phyloP scores from a whole-genome alignment of 306 rosid species.

The Medicago arabica region DNA sequence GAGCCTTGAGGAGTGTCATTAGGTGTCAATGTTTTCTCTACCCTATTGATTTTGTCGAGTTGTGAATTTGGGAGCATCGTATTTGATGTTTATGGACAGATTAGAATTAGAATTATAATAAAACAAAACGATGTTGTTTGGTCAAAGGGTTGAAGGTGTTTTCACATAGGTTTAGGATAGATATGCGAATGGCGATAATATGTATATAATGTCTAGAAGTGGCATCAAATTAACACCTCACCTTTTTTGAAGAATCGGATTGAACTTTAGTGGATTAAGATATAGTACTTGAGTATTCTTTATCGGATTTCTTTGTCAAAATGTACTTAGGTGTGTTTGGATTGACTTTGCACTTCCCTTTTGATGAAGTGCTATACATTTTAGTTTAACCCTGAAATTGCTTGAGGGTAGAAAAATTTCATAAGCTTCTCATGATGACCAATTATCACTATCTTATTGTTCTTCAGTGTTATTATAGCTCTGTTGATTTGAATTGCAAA shows the following conservation, averaged over 20 bases:
- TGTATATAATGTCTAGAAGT: conserved; percentile 15
- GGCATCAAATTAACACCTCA: neutral
- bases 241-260: conserved; percentile 15
- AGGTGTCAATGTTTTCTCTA: conserved; percentile 7
- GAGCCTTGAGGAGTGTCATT: too few relatives aligned
- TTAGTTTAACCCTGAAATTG: conserved; percentile 10
- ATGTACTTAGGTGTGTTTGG: conserved; percentile 24
- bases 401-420: conserved; percentile 31
- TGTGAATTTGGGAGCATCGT: conserved; percentile 25
- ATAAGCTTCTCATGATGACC: neutral
- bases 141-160: conserved; percentile 13
- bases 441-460: conserved; percentile 26
- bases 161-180: conserved; percentile 15
- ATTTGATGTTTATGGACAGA: conserved; percentile 21
- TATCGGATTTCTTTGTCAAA: neutral
- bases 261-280: neutral
- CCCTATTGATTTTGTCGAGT: neutral
- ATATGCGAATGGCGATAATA: too few relatives aligned
- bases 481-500: too few relatives aligned
- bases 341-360: conserved; percentile 9
- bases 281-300: neutral
- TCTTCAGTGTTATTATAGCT: too few relatives aligned
- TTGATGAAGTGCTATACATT: conserved; percentile 19
- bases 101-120: too few relatives aligned
- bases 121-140: conserved; percentile 30